Evolutionary conservation across 345 rosid genomes (phyloP).

Genomic region (Jatropha curcas): DNA sequence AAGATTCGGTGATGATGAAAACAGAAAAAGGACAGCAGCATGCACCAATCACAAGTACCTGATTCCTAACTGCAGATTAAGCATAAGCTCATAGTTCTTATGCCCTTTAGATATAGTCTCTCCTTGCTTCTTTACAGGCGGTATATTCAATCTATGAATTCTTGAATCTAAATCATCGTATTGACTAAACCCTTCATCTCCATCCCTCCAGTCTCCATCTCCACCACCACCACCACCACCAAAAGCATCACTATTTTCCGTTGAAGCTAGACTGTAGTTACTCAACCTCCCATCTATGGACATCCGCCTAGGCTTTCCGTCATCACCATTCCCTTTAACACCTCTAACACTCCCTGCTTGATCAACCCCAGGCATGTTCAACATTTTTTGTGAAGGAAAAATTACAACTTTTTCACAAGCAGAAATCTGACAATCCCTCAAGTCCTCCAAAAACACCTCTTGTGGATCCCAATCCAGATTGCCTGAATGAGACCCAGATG

Average conservation of each 20-base stretch:
- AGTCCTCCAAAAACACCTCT: conserved; percentile 54
- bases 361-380: conserved; percentile 50
- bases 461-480: conserved; percentile 83
- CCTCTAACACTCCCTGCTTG: conserved; percentile 31
- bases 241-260: conserved; percentile 26
- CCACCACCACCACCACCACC: conserved; percentile 13
- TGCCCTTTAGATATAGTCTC: conserved; percentile 88
- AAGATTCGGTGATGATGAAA: background rate
- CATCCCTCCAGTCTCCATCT: conserved; percentile 41
- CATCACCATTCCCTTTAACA: conserved; percentile 33
- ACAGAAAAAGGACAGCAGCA: background rate
- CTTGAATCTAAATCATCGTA: conserved; percentile 42
- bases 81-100: conserved; percentile 96
- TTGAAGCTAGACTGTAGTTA: conserved; percentile 36
- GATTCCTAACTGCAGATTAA: conserved; percentile 93
- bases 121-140: conserved; percentile 78
- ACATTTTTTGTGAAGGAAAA: conserved; percentile 82
- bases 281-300: conserved; percentile 71
- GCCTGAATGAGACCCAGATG: conserved; percentile 50
- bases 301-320: conserved; percentile 51
- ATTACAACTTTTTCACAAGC: conserved; percentile 61
- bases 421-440: conserved; percentile 60
- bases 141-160: conserved; percentile 43
- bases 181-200: conserved; percentile 48
- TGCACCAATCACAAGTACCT: conserved; percentile 45